These are phyloP conservation scores for Ashbya aceris DNA, from an alignment of 1,139 yeast genomes.

Conservation along the genomic window DNA sequence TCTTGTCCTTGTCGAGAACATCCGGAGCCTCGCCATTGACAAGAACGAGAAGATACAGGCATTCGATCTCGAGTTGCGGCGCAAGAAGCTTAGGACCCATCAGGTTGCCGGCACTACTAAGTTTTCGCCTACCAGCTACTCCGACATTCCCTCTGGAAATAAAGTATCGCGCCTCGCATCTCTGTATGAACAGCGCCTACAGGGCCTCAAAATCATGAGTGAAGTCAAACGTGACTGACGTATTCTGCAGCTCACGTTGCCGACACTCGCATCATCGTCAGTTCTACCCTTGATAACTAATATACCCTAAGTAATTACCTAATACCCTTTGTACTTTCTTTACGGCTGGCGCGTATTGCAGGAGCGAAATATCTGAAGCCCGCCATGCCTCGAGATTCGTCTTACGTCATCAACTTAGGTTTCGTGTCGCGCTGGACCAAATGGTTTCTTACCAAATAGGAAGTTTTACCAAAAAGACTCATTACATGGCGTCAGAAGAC, in stretches of 20 bases:
- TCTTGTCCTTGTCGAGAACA: slow-evolving; percentile 3
- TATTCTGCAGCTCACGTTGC: too few species aligned
- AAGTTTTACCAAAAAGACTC: not conserved
- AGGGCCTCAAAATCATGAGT: slow-evolving; percentile 42
- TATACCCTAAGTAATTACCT: too few species aligned
- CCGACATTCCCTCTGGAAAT: slow-evolving; percentile 41
- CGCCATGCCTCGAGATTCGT: not conserved
- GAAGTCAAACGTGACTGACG: slow-evolving; percentile 11
- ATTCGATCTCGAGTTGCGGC: slow-evolving; percentile 25
- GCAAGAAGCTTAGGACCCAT: slow-evolving; percentile 17
- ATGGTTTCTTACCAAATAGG: not conserved
- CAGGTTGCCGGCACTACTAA: slow-evolving; percentile 12
- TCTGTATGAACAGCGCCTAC: slow-evolving; percentile 47
- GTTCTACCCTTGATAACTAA: too few species aligned
- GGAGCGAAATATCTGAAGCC: too few species aligned
- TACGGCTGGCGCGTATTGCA: too few species aligned
- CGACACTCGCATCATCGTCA: too few species aligned
- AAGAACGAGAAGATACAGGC: slow-evolving; percentile 19
- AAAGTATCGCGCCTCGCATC: slow-evolving; percentile 49
- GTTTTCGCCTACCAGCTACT: slow-evolving; percentile 32
- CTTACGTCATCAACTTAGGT: not conserved
- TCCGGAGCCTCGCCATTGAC: slow-evolving; percentile 11
- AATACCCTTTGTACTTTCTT: too few species aligned
- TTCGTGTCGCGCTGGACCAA: not conserved
- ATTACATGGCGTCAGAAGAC: too few species aligned